Evolutionary conservation across 176 grass and related monocot species (phyloP).

Genomic region (Ampelocalamus luodianensis): DNA sequence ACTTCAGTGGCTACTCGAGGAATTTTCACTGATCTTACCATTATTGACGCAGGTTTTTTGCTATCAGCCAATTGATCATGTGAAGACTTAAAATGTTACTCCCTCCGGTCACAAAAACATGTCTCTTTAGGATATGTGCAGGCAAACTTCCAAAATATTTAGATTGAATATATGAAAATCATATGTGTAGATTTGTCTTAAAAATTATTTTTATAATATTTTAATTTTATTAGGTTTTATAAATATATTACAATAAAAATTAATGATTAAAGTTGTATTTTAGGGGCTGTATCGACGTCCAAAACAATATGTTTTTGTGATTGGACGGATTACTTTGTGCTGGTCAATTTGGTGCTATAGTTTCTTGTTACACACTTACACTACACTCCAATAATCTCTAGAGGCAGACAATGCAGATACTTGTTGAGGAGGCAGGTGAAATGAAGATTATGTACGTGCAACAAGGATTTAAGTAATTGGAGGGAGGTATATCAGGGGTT

Average conservation of each 20-base stretch:
- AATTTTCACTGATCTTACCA: neutral
- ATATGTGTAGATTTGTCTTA: too few relatives aligned
- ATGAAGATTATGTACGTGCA: neutral
- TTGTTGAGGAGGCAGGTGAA: neutral
- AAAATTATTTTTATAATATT: too few relatives aligned
- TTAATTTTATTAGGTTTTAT: too few relatives aligned
- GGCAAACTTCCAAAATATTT: too few relatives aligned
- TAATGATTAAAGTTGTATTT: too few relatives aligned
- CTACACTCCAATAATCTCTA: neutral
- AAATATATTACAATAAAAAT: too few relatives aligned
- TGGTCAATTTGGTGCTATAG: neutral
- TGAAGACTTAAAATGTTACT: neutral
- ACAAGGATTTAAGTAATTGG: neutral
- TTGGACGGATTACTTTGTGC: too few relatives aligned
- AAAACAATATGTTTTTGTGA: too few relatives aligned
- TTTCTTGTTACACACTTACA: neutral
- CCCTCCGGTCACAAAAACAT: too few relatives aligned
- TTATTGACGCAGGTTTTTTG: neutral
- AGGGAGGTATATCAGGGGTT: neutral
- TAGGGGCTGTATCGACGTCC: too few relatives aligned
- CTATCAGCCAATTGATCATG: neutral
- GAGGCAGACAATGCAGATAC: neutral
- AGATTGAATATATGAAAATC: too few relatives aligned
- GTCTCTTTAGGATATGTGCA: too few relatives aligned
- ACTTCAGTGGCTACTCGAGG: neutral